Evolutionary conservation across 352 stramenopile species (phyloP), one percentile per base, ranked within the genome.

Genomic region (Phytophthora tubulina): DNA sequence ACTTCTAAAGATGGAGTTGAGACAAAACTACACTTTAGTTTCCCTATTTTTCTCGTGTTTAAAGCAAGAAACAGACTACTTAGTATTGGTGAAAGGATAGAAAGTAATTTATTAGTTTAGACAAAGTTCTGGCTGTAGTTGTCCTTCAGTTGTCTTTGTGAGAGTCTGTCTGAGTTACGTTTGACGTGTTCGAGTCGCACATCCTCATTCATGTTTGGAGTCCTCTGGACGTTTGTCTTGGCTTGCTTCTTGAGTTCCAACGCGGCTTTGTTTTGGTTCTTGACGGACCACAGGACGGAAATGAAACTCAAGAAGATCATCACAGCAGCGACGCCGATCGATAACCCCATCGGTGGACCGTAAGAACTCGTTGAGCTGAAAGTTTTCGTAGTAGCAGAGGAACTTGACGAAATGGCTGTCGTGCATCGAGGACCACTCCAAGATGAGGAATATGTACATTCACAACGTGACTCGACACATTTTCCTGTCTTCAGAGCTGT

Each of bases 351-450:
- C 5, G 75, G 72, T 15, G 77, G 77, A 27, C 76, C 80, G 48
- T 76, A 76, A 4, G 69, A 76, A 31, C 54, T 75, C 14, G 48
- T 44, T 8, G 66, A 59, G 17, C 39, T 60, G 17, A 59, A 82
- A 17, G 73, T 82, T 15, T 73, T 72, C 15, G 70, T 67, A 1
- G 61, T 62, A 48, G 11, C 76, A 30, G 51, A 67, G 11, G 45
- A 77, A 57, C 51, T 72, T 36, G 45, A 76, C 46, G 27, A 62
- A 36, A 72, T 73, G 3, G 78, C 75, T 1, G 69, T 67, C 14
- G 82, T 90, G 46, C 82, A 90, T 0, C 82, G 80, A n/a, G 82
- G 82, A 8, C 82, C 82, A 7, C 63, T 71, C 82, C 82, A 89
- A 3, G 78, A 75, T 2, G 53, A 63, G 15, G 66, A 41, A 38